These are phyloP conservation scores for Sugiyamaella xylanicola DNA, from an alignment of 1,139 yeast species.

Conservation along the genomic window DNA sequence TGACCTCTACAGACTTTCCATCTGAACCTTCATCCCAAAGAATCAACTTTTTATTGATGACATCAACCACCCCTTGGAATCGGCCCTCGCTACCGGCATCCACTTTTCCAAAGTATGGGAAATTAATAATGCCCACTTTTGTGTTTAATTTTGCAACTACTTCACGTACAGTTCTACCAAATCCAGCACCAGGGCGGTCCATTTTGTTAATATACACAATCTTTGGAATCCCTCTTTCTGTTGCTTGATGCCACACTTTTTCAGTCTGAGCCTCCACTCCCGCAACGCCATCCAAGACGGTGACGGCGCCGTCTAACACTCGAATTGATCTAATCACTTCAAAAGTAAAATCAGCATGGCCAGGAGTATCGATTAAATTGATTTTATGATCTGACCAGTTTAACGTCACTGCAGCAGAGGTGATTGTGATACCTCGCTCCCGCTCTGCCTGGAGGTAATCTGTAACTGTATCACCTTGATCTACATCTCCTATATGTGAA, in stretches of 20 bases:
- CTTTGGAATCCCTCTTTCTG: slow-evolving; percentile 65
- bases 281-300: slow-evolving; percentile 92
- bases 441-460: slow-evolving; percentile 91
- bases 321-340: slow-evolving; percentile 89
- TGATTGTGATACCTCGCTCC: slow-evolving; percentile 92
- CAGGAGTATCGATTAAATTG: slow-evolving; percentile 95
- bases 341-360: slow-evolving; percentile 96
- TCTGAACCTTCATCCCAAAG: slow-evolving; percentile 60
- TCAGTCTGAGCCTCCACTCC: slow-evolving; percentile 99
- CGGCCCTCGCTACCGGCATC: slow-evolving; percentile 47
- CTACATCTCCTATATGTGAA: slow-evolving; percentile 84
- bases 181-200: slow-evolving; percentile 97
- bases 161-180: slow-evolving; percentile 84
- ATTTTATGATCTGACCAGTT: slow-evolving; percentile 80
- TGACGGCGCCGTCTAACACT: slow-evolving; percentile 91
- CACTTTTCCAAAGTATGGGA: slow-evolving; percentile 66
- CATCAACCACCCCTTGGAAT: slow-evolving; percentile 83
- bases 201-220: slow-evolving; percentile 85
- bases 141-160: slow-evolving; percentile 77
- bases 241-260: slow-evolving; percentile 92
- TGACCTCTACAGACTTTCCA: slow-evolving; percentile 59
- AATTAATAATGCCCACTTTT: slow-evolving; percentile 68
- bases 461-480: slow-evolving; percentile 95
- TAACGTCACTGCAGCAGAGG: slow-evolving; percentile 91
- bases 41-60: slow-evolving; percentile 65